Evolutionary conservation across 2,329 filamentous ascomycete species (phyloP).

Genomic region (Fusarium euwallaceae): DNA sequence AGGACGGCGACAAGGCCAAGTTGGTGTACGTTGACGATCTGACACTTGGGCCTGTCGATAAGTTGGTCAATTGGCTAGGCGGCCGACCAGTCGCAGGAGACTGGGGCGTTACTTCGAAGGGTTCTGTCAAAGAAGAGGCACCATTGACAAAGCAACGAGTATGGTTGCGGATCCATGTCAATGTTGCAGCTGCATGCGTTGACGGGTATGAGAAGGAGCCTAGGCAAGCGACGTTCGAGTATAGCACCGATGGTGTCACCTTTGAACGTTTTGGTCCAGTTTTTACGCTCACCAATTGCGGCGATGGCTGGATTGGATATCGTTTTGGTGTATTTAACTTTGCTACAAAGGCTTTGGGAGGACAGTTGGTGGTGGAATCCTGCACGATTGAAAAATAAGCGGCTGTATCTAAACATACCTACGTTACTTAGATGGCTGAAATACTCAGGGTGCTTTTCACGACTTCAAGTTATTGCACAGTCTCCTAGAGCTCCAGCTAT

Average conservation of each 20-base stretch:
- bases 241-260: neutral
- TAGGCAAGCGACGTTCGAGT: neutral
- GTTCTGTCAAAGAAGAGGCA: neutral
- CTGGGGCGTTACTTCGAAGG: neutral
- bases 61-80: neutral
- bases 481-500: neutral
- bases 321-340: conserved; percentile 64
- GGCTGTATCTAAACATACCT: neutral
- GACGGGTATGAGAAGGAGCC: conserved; percentile 4
- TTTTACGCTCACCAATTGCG: conserved; percentile 48
- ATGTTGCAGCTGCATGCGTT: neutral
- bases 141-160: neutral
- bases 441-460: neutral
- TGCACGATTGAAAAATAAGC: neutral
- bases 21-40: conserved; percentile 5
- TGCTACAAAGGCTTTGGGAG: conserved; percentile 54
- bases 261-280: neutral
- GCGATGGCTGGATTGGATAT: conserved; percentile 60
- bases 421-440: accelerated
- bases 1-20: neutral
- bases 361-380: conserved; percentile 14
- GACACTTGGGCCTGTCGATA: neutral
- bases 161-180: neutral
- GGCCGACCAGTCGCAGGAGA: neutral
- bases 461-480: neutral